phyloP scores from a whole-genome alignment of 441 rosid species.

The Aleurites moluccanus region DNA sequence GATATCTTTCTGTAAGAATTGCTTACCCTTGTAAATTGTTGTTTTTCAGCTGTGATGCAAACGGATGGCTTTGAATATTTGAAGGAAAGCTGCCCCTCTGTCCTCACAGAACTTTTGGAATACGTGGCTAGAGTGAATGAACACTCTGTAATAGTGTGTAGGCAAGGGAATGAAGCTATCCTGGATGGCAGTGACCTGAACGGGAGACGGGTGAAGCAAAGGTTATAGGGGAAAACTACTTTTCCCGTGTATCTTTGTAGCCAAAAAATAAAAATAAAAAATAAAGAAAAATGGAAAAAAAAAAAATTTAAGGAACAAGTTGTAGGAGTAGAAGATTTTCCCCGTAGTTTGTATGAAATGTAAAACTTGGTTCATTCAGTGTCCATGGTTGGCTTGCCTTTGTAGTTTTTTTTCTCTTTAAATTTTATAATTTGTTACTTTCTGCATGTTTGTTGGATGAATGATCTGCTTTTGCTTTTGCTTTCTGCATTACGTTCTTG shows the following conservation, averaged over 20 bases:
- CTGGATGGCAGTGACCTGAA: slow-evolving; percentile 75
- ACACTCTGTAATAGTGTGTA: slow-evolving; percentile 47
- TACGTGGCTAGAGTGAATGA: slow-evolving; percentile 42
- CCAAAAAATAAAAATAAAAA: too few relatives aligned
- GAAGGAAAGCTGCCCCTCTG: slow-evolving; percentile 69
- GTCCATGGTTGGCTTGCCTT: neutral
- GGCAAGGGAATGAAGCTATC: slow-evolving; percentile 53
- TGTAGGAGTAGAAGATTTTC: slow-evolving; percentile 35
- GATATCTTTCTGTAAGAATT: slow-evolving; percentile 52
- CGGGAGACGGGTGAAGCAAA: slow-evolving; percentile 90
- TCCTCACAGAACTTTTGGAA: slow-evolving; percentile 45
- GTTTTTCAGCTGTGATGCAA: slow-evolving; percentile 80
- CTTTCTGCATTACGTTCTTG: neutral
- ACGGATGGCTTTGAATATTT: slow-evolving; percentile 82
- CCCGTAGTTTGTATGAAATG: slow-evolving; percentile 10
- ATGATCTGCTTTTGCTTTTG: neutral
- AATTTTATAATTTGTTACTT: neutral
- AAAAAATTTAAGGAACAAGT: neutral
- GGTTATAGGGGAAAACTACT: slow-evolving; percentile 38
- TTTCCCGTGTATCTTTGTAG: slow-evolving; percentile 8
- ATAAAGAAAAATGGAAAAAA: too few relatives aligned
- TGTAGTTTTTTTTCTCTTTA: neutral
- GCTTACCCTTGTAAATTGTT: neutral
- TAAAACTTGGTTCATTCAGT: neutral
- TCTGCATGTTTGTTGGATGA: neutral